Conservation (phyloP, 2,329 filamentous ascomycete species). For the Xylaria sp. region DNA sequence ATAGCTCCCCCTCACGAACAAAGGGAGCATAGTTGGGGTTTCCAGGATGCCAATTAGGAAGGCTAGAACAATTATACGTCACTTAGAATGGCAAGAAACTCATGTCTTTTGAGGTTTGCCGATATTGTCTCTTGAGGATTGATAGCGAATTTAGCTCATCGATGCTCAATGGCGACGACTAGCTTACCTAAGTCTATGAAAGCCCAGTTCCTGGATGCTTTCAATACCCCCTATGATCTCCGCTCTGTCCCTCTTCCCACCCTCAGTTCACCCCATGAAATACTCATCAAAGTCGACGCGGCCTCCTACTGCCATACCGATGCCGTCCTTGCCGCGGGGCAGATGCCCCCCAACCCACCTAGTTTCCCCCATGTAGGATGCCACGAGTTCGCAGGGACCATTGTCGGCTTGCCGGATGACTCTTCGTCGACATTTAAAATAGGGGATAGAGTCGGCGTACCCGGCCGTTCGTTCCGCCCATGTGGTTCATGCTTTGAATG, state of each 20-base stretch:
- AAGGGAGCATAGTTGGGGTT: neutral
- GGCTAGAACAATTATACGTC: neutral
- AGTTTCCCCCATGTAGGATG: constrained; percentile 57
- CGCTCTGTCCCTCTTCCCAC: constrained; percentile 51
- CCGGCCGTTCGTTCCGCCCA: constrained; percentile 55
- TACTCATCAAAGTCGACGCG: constrained; percentile 59
- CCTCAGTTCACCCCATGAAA: constrained; percentile 50
- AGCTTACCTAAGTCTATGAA: constrained; percentile 49
- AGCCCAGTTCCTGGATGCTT: constrained; percentile 55
- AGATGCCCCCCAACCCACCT: constrained; percentile 49
- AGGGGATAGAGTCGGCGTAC: constrained; percentile 54
- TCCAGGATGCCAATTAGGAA: neutral
- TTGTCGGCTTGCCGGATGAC: constrained; percentile 49
- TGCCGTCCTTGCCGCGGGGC: constrained; percentile 46
- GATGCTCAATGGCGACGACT: constrained; percentile 11
- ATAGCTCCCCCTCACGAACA: neutral
- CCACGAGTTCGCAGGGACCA: constrained; percentile 59
- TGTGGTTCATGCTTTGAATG: constrained; percentile 58
- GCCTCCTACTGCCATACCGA: constrained; percentile 61
- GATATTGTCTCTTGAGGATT: too few species aligned
- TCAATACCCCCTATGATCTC: constrained; percentile 55
- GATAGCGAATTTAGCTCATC: neutral
- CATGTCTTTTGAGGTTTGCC: neutral
- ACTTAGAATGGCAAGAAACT: neutral
- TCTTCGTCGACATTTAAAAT: constrained; percentile 32